Base-by-base conservation (phyloP, 371 early-diverging fungal species). In the Mortierella sp. region DNA sequence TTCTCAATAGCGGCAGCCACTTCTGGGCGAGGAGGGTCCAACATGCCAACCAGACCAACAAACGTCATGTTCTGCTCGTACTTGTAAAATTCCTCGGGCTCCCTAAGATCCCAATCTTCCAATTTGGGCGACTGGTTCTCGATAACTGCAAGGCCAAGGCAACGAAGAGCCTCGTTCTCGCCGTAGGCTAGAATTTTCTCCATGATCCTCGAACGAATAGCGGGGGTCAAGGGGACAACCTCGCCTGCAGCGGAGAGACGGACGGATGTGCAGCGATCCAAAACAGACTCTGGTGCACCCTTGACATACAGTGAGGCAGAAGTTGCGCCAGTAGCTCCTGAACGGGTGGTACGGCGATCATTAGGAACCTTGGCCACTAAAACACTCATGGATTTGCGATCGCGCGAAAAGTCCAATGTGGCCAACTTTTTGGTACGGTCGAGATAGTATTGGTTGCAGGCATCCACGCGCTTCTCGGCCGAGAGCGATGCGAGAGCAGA, bases 311-410 rank as follows among this genome's bases (percentile, higher is more conserved):
- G 80, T 12, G 78, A 69, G 34, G 78, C 67, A 37, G 54, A 51
- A 58, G 84, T 54, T 46, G 64, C 28, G 57, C 69, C 60, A 19
- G 74, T 54, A 56, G 79, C 71, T 46, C 62, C 81, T 31, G 72
- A 76, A 44, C 76, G 69, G 60, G 64, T 73, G 25, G 54, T 48
- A 21, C 54, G 76, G 29, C 71, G 62, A 24, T 61, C 71, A 44
- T 45, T 62, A 27, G 65, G 52, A n/a, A 57, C 29, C 44, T 53
- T 67, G 54, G 85, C 71, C 8, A 92, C 89, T 29, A 96, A 60
- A 22, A 98, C 96, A 43, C 95, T 93, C 97, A 98, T 98, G 44
- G 95, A 94, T 85, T 98, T 98, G 77, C 98, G 90, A 71, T 96
- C 96, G 58, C 98, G 92, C 24, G 96, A 90, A 69, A 98, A 98